Base-by-base conservation (phyloP, 345 rosid genomes). In the Brassica rapa region DNA sequence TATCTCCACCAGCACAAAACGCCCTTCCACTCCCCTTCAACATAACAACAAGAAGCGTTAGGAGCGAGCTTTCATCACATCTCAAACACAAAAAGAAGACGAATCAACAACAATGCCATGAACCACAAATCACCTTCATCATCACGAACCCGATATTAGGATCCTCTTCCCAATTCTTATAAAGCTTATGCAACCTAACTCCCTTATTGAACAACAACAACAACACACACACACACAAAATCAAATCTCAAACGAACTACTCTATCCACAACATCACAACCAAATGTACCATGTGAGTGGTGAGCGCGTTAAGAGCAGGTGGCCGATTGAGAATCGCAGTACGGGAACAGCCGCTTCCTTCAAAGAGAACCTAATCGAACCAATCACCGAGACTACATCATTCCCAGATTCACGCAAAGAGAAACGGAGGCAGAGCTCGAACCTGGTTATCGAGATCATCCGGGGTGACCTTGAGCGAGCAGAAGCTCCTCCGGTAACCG, bases 1-100 rank as follows among this genome's bases (percentile, higher is more conserved):
- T 85, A 81, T 92, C 97, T 10, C 99, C 98, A 66, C 99, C 98
- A 2, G 98, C 98, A 82, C 94, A 91, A 88, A 95, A 95, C 37
- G 97, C 97, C 83, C 91, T 88, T 84, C 96, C 98, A 82, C 93
- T 86, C 76, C 97, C 98, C 97, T 94, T 84, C 83, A 87, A 69
- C 68, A 72, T 33, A 66, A 67, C 25, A 82, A 82, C 67, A 74
- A 0, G 51, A 16, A 0, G 24, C 29, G 39, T 66, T 61, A 83
- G 49, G 10, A 72, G 19, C 68, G 10, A 72, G 19, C 68, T 14
- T 64, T 63, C 30, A 1, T 56, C 32, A 55, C 10, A 37, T 14
- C 41, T 37, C 39, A 60, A 72, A 71, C 2, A 72, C 10, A 53
- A 7, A 9, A 57, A 71, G n/a, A 63, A 66, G 0, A 37, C n/a